phyloP scores from a whole-genome alignment of 768 basidiomycete genomes.

The Lactifluus subvellereus region DNA sequence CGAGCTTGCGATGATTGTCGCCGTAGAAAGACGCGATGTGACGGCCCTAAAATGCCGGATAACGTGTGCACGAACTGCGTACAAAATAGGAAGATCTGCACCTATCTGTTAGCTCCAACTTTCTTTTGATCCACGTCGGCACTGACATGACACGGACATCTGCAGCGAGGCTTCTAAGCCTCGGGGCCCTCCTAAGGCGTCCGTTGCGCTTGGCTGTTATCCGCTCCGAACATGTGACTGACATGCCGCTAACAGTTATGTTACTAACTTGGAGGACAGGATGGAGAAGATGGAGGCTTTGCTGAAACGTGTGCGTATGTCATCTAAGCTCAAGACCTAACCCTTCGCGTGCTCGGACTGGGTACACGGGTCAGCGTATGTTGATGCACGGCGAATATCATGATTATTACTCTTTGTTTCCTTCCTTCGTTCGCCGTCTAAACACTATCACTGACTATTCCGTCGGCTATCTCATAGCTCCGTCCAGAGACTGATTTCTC shows the following conservation, averaged over 20 bases:
- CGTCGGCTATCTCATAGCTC: conserved; percentile 38
- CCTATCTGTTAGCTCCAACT: conserved; percentile 30
- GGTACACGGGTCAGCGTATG: not conserved
- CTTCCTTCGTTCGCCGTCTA: conserved; percentile 26
- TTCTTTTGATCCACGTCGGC: not conserved
- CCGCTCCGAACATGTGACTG: not conserved
- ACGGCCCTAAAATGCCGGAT: conserved; percentile 32
- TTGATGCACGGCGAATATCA: not conserved
- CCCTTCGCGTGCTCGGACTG: not conserved
- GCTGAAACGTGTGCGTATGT: conserved; percentile 32
- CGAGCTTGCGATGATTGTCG: conserved; percentile 35
- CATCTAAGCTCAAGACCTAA: not conserved
- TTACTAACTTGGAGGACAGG: conserved; percentile 34
- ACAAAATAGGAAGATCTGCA: conserved; percentile 31
- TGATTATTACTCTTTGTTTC: conserved; percentile 22
- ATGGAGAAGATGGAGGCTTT: conserved; percentile 35
- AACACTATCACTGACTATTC: not conserved
- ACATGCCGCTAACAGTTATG: conserved; percentile 27
- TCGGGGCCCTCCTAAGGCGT: conserved; percentile 38
- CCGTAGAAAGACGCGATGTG: conserved; percentile 32
- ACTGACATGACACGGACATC: conserved; percentile 9
- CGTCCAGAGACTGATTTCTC: conserved; percentile 58
- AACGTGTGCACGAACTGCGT: conserved; percentile 37
- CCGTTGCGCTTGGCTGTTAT: conserved; percentile 21
- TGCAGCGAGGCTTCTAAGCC: conserved; percentile 35